Percentiles rank a stretch among this genome's conserved stretches.
Conservation (phyloP, 306 rosid species). For the Myrica gale region DNA sequence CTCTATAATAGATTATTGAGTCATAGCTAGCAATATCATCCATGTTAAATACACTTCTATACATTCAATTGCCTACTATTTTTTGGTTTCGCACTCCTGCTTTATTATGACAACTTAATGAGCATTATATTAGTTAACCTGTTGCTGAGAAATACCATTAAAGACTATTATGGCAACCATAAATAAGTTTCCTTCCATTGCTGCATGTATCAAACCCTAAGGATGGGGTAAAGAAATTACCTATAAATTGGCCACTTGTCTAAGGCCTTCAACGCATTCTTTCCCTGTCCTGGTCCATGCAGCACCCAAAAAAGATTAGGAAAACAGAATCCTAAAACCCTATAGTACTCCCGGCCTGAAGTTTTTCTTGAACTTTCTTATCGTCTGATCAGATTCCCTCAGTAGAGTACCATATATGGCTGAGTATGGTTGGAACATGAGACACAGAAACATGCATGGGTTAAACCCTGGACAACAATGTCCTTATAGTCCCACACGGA, state of each 20-base stretch:
- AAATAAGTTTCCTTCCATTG: conserved; percentile 9
- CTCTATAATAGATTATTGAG: conserved; percentile 10
- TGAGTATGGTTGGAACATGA: conserved; percentile 2
- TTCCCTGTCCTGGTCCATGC: not conserved
- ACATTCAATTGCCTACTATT: conserved; percentile 8
- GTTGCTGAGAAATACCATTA: conserved; percentile 16
- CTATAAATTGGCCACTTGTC: conserved; percentile 23
- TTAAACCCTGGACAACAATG: not conserved
- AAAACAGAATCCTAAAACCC: not conserved
- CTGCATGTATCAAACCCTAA: not conserved
- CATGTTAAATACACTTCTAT: not conserved
- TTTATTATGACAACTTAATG: conserved; percentile 12
- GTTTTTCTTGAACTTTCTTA: not conserved
- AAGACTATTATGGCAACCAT: conserved; percentile 11
- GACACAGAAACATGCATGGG: conserved; percentile 6
- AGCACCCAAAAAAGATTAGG: not conserved
- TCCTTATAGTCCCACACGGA: not conserved
- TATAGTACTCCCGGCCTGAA: not conserved
- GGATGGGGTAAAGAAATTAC: not conserved
- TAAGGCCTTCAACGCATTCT: not conserved
- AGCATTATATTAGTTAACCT: conserved; percentile 28
- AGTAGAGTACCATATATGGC: conserved; percentile 4
- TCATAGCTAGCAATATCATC: not conserved
- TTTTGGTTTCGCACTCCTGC: not conserved
- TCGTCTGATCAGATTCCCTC: not conserved